Evolutionary conservation across 306 rosid genomes (phyloP), one percentile per base, ranked within the genome.

Genomic region (Cajanus cajan): DNA sequence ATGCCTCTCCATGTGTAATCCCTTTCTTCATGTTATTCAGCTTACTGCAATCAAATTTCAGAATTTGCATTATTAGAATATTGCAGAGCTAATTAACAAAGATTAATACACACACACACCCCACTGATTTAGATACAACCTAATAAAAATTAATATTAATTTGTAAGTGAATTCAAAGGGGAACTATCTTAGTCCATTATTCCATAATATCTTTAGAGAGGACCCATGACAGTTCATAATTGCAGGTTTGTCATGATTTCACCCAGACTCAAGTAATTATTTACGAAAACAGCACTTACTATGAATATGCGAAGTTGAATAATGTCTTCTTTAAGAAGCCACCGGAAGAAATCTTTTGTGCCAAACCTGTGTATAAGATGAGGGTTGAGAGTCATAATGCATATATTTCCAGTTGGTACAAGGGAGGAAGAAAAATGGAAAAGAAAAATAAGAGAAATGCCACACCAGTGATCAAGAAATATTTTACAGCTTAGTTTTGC

Each of bases 271-370:
- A 13, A n/a, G 12, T 69, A 40, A 40, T 41, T 36, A 19, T 43
- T 51, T 37, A 78, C 21, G 16, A 74, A 28, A 59, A 34, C 63
- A 43, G 73, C 8, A 90, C 98, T 88, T 90, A 93, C 99, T 63
- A 84, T 40, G 91, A 81, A 82, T 93, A 90, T 51, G 96, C 98
- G 68, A 84, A 50, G 85, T 90, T 90, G 87, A 95, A 95, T 75
- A 95, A 10, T 2, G 89, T 79, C 84, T 85, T 85, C 68, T 91
- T 95, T 10, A 95, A 44, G 45, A 93, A 54, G 80, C 99, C 90
- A 10, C 99, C 96, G 0, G 94, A 44, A 22, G 98, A 83, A 77
- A 95, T 85, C 91, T 84, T 93, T 78, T 90, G 97, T 16, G 83
- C 88, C 90, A 95, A 86, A 64, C 97, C 99, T 95, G 96, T 52